Evolutionary conservation across 2,329 filamentous ascomycete species (phyloP).

Genomic region (Mycosphaerella sp.): DNA sequence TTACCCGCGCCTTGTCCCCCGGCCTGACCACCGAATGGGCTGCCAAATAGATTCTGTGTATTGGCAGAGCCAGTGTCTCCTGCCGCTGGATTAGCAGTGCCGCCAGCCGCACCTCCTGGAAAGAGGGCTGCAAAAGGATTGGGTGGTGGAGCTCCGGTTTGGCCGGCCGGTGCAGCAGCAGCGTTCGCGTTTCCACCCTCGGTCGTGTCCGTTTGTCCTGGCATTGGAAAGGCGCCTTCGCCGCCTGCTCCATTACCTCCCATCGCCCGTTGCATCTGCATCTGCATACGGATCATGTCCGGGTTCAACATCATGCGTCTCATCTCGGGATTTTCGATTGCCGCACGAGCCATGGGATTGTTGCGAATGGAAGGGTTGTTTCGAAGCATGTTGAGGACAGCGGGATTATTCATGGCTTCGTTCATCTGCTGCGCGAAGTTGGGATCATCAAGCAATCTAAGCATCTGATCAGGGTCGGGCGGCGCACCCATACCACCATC

Average conservation of each 20-base stretch:
- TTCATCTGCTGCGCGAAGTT: constrained; percentile 82
- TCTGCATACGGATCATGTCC: constrained; percentile 71
- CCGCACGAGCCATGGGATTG: constrained; percentile 80
- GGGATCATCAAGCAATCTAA: constrained; percentile 81
- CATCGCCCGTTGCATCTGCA: constrained; percentile 69
- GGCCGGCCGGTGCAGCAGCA: constrained; percentile 27
- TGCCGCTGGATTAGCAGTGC: constrained; percentile 26
- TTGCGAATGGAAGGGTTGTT: constrained; percentile 66
- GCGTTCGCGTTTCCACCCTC: constrained; percentile 35
- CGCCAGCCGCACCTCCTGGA: constrained; percentile 30
- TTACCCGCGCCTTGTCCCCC: constrained; percentile 32
- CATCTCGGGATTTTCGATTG: constrained; percentile 83
- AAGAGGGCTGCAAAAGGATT: constrained; percentile 61
- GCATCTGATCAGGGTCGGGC: constrained; percentile 70
- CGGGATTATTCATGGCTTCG: constrained; percentile 92
- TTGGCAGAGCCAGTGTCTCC: constrained; percentile 29
- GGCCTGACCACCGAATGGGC: constrained; percentile 61
- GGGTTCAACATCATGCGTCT: constrained; percentile 91
- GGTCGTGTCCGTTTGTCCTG: constrained; percentile 84
- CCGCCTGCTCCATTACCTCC: constrained; percentile 45
- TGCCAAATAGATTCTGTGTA: constrained; percentile 33
- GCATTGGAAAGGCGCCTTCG: constrained; percentile 69
- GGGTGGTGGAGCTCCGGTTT: constrained; percentile 22
- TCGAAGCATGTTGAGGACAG: constrained; percentile 75
- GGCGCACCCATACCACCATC: constrained; percentile 94